Evolutionary conservation across 345 rosid genomes (phyloP).

Genomic region (Brassica juncea): DNA sequence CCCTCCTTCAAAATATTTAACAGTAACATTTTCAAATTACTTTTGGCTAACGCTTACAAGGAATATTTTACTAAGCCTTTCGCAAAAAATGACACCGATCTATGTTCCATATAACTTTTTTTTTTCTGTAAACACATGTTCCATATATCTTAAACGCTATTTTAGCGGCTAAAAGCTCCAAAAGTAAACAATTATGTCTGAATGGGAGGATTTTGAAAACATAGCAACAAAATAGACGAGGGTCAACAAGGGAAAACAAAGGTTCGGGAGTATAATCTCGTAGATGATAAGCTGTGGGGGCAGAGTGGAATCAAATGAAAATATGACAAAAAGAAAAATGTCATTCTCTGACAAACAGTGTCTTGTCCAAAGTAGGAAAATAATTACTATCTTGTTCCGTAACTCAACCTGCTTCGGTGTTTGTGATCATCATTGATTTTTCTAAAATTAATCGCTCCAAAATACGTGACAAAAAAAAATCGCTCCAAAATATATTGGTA

Average conservation of each 20-base stretch:
- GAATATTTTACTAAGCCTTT: neutral
- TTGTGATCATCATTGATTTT: too few species aligned
- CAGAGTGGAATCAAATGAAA: neutral
- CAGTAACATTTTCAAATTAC: neutral
- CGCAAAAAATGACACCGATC: neutral
- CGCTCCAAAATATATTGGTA: too few species aligned
- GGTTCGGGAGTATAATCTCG: neutral
- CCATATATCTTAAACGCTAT: neutral
- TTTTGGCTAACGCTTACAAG: neutral
- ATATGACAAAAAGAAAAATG: neutral
- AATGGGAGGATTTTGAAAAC: neutral
- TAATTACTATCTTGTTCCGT: conserved; percentile 10
- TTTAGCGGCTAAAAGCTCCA: conserved; percentile 1
- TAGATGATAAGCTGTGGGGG: neutral
- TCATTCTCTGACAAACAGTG: conserved; percentile 39
- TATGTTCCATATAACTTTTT: neutral
- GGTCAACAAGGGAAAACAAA: neutral
- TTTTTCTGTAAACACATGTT: too few species aligned
- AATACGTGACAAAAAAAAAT: too few species aligned
- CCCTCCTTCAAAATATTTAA: neutral
- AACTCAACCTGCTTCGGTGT: too few species aligned
- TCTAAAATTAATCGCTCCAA: too few species aligned
- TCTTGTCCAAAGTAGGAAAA: conserved; percentile 7
- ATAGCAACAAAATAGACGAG: neutral
- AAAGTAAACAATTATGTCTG: neutral